Percentiles rank a stretch among this genome's conserved stretches.
phyloP scores from a whole-genome alignment of 2,329 filamentous ascomycete genomes.

The Aspergillus ochraceoroseus region DNA sequence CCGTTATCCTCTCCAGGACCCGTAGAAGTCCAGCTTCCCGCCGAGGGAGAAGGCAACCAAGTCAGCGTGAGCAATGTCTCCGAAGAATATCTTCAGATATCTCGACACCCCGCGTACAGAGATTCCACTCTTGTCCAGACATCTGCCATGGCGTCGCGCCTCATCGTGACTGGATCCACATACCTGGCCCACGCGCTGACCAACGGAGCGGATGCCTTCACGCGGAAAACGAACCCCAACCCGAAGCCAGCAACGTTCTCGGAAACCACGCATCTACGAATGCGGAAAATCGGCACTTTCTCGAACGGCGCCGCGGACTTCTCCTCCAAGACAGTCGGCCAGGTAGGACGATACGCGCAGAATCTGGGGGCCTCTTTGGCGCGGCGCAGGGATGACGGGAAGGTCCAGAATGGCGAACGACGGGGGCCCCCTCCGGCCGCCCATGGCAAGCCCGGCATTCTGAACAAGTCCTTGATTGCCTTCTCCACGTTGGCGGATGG shows the following conservation, averaged over 20 bases:
- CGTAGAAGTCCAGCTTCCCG: conserved; percentile 47
- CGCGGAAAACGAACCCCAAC: conserved; percentile 70
- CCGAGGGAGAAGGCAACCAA: conserved; percentile 45
- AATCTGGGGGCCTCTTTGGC: conserved; percentile 76
- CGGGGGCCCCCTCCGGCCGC: too few relatives aligned
- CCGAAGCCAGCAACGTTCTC: conserved; percentile 81
- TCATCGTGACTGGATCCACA: conserved; percentile 83
- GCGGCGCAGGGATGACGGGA: conserved; percentile 53
- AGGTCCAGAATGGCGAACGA: too few relatives aligned
- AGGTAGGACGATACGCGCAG: conserved; percentile 77
- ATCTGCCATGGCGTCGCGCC: conserved; percentile 78
- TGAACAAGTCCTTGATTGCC: conserved; percentile 95
- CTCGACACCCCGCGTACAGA: conserved; percentile 85
- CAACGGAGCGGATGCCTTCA: conserved; percentile 72
- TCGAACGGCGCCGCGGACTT: conserved; percentile 73
- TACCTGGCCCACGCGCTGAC: conserved; percentile 73
- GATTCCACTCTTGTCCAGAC: conserved; percentile 81
- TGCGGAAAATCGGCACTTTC: conserved; percentile 84
- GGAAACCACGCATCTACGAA: conserved; percentile 74
- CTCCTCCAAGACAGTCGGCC: conserved; percentile 79
- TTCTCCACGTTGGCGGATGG: conserved; percentile 93
- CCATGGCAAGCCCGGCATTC: conserved; percentile 76
- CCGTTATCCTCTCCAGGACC: conserved; percentile 36
- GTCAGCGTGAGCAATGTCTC: conserved; percentile 48
- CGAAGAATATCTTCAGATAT: conserved; percentile 64